A percentile compares a stretch with the other conserved stretches of the same genome.
Evolutionary conservation across 73 alveolate genomes (phyloP).

Genomic region (Paramecium bursaria): DNA sequence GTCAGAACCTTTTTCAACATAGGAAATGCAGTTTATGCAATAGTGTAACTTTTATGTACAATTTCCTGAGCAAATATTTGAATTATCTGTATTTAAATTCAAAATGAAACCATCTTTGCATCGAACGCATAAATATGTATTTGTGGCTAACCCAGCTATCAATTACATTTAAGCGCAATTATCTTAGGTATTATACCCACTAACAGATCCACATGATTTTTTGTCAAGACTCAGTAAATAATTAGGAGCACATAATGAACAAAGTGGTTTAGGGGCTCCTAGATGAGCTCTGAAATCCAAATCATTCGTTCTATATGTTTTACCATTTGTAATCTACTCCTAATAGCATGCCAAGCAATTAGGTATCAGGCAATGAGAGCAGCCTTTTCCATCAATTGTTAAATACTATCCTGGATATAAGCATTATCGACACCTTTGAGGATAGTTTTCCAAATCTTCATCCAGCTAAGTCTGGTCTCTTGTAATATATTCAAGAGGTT

Average conservation of each 20-base stretch:
- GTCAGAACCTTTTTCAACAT: not conserved
- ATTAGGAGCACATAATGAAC: conserved; percentile 7
- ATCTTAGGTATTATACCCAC: no score
- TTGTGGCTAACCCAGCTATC: no score
- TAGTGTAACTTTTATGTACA: not conserved
- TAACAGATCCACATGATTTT: not conserved
- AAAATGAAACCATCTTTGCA: no score
- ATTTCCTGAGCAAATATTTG: not conserved
- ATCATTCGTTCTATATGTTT: not conserved
- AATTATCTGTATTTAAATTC: not conserved
- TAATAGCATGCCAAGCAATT: conserved; percentile 15
- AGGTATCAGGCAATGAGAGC: not conserved
- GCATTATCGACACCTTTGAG: conserved; percentile 45
- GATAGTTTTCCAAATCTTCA: not conserved
- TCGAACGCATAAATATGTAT: not conserved
- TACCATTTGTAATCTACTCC: not conserved
- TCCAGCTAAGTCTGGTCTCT: not conserved
- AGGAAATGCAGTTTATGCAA: conserved; percentile 20
- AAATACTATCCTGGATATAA: not conserved
- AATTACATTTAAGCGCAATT: no score
- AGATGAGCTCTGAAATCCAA: conserved; percentile 7
- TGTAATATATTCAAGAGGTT: conserved; percentile 24
- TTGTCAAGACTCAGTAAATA: conserved; percentile 20
- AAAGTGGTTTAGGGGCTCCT: not conserved
- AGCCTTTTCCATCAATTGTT: conserved; percentile 11